phyloP scores from a whole-genome alignment of 495 filamentous ascomycete genomes.

The Elaphomyces granulatus region DNA sequence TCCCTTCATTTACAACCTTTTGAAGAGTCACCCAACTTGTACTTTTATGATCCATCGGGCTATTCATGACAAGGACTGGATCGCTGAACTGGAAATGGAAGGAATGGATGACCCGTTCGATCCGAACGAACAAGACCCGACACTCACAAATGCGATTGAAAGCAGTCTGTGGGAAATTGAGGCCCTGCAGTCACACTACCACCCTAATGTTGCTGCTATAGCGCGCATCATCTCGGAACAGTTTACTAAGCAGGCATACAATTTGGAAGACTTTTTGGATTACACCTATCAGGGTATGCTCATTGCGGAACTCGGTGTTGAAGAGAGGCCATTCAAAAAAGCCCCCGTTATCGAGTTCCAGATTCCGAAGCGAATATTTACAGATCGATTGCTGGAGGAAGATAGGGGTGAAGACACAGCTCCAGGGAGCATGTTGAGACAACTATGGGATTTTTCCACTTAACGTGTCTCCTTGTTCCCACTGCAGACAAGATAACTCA shows the following conservation, averaged over 20 bases:
- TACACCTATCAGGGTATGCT: conserved; percentile 85
- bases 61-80: conserved; percentile 39
- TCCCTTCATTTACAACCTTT: conserved; percentile 88
- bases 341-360: conserved; percentile 80
- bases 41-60: conserved; percentile 92
- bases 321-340: conserved; percentile 65
- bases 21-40: conserved; percentile 78
- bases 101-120: conserved; percentile 74
- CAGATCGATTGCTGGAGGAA: conserved; percentile 29
- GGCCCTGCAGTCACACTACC: conserved; percentile 80
- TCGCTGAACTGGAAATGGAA: conserved; percentile 41
- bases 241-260: conserved; percentile 91
- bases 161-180: conserved; percentile 93
- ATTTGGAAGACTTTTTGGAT: conserved; percentile 89
- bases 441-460: conserved; percentile 25
- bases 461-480: no score
- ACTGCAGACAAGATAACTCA: no score
- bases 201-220: conserved; percentile 91
- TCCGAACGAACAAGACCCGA: conserved; percentile 60
- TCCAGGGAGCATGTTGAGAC: conserved; percentile 24
- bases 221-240: conserved; percentile 91
- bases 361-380: conserved; percentile 82
- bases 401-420: conserved; percentile 31
- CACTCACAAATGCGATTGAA: conserved; percentile 73
- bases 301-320: conserved; percentile 52